Evolutionary conservation across 2,329 filamentous ascomycete genomes (phyloP).

Genomic region (Trichophyton rubrum): DNA sequence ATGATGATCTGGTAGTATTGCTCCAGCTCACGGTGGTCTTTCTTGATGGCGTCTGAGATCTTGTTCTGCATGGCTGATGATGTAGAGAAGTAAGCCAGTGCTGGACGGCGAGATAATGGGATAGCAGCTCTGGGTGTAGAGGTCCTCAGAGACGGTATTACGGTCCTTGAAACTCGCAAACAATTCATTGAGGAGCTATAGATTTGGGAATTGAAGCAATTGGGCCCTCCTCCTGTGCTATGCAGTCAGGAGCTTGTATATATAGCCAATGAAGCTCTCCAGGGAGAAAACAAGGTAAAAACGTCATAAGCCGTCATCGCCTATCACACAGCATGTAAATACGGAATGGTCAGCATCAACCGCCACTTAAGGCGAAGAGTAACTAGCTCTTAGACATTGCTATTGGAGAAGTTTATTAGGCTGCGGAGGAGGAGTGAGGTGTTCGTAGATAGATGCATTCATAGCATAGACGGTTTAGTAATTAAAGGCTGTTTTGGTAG

Average conservation of each 20-base stretch:
- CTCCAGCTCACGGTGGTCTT: conserved; percentile 30
- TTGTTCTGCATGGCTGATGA: conserved; percentile 6
- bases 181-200: neutral
- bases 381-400: too few relatives aligned
- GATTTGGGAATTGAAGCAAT: neutral
- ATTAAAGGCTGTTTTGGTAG: neutral
- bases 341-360: too few relatives aligned
- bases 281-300: neutral
- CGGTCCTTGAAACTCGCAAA: neutral
- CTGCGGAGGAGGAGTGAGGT: neutral
- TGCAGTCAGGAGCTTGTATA: neutral
- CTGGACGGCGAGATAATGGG: neutral
- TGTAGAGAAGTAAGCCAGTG: neutral
- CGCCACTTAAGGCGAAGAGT: too few relatives aligned
- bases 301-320: neutral
- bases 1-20: conserved; percentile 32
- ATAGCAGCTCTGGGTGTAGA: neutral
- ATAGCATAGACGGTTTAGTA: neutral
- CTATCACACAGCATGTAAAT: neutral
- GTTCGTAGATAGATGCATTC: neutral
- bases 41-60: conserved; percentile 26
- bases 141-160: neutral
- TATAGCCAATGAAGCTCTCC: neutral
- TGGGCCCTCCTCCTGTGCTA: neutral
- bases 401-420: neutral